Percentiles rank a stretch among this genome's conserved stretches.
Evolutionary conservation across 768 basidiomycete genomes (phyloP).

Genomic region (Amanita inopinata): DNA sequence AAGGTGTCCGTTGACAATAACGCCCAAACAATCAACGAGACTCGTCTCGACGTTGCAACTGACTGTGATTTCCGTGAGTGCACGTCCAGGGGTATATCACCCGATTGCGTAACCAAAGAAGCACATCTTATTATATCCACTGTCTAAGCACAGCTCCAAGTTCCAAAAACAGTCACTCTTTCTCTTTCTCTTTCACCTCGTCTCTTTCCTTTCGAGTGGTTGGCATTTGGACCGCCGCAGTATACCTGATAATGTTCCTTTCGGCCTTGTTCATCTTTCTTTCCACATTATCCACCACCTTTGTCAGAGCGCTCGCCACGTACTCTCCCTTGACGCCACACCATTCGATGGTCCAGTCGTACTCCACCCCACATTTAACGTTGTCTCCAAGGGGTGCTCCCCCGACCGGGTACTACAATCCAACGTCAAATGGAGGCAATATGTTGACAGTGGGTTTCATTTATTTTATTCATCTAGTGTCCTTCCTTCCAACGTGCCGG

Average conservation of each 20-base stretch:
- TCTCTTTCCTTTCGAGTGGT: not conserved
- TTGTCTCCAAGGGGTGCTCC: conserved; percentile 30
- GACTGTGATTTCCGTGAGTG: too few species aligned
- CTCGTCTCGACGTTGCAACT: too few species aligned
- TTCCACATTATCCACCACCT: conserved; percentile 2
- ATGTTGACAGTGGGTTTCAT: conserved; percentile 74
- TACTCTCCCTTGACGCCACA: too few species aligned
- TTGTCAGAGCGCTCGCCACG: conserved; percentile 7
- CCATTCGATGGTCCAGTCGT: too few species aligned
- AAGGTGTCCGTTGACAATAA: too few species aligned
- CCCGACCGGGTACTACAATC: conserved; percentile 50
- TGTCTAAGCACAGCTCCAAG: not conserved
- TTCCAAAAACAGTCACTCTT: too few species aligned
- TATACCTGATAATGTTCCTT: conserved; percentile 11
- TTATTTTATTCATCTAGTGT: too few species aligned
- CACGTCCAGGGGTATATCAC: too few species aligned
- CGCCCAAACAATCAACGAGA: too few species aligned
- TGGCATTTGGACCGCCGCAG: not conserved
- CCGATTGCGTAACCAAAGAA: not conserved
- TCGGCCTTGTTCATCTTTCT: conserved; percentile 10
- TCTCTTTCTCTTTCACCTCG: not conserved
- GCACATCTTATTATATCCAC: not conserved
- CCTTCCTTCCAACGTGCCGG: not conserved
- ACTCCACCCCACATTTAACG: conserved; percentile 10
- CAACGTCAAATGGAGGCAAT: conserved; percentile 45